Evolutionary conservation across 2,329 filamentous ascomycete species (phyloP), one percentile per base, ranked within the genome.

Genomic region (Fusarium nelsonii): DNA sequence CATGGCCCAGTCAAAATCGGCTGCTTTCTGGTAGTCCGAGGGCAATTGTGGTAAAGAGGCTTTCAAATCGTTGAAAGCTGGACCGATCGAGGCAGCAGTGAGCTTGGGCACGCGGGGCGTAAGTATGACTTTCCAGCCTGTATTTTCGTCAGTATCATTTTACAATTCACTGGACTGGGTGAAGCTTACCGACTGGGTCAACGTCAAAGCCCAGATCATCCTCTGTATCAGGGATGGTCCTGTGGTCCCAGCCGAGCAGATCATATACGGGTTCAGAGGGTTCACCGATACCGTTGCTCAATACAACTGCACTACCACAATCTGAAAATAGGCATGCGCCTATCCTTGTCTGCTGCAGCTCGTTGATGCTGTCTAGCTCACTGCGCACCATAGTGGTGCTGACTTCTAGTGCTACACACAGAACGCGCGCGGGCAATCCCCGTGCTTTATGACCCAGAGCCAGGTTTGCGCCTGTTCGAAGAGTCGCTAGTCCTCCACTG

Each of bases 1-100:
- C 74, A 92, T 85, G 1, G 90, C 90, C 90, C 90, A 92, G 80
- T 92, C 90, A 68, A 91, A 91, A 62, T 90, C 86, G 0, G 81
- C 76, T 0, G 89, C 81, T 0, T 75, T 68, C n/a, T 76, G 73
- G 70, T 84, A 85, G 9, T 77, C 72, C 7, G 76, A 73, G 1
- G 86, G 84, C 4, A 88, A 77, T 1, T 78, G 66, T 2, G 81
- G 79, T 23, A 85, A 75, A 9, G 83, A 83, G 8, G 83, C 77
- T 33, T 90, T 73, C 15, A 91, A 82, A 28, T 86, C 81, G 16
- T 79, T 71, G 71, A 90, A 91, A 6, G 85, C 82, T 5, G 86
- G 83, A 3, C 78, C 77, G 10, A 91, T 83, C 2, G 83, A 81
- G 9, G 80, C 76, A 10, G 83, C 80, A 1, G 89, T 83, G 26